Evolutionary conservation across 2,329 filamentous ascomycete genomes (phyloP).

Genomic region (Septoria petroselini): DNA sequence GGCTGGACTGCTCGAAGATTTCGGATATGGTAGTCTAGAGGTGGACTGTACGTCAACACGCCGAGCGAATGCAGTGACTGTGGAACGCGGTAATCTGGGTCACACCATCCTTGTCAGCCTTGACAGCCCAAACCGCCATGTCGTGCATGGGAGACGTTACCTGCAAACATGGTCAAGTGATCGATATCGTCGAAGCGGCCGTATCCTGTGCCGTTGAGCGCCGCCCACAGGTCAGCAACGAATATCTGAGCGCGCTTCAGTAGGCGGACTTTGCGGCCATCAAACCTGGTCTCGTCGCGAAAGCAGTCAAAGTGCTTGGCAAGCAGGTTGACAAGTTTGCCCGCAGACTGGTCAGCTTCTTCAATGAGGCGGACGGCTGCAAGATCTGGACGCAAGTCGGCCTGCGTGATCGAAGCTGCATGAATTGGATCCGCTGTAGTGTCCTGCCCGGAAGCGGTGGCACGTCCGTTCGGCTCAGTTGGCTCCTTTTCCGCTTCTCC

Average conservation of each 20-base stretch:
- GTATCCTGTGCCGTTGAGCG: constrained; percentile 76
- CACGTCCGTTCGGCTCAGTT: not conserved
- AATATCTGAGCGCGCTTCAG: constrained; percentile 95
- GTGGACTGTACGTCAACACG: constrained; percentile 79
- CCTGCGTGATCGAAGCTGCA: not conserved
- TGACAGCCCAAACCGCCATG: not conserved
- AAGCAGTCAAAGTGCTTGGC: constrained; percentile 82
- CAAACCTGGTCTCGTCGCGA: constrained; percentile 73
- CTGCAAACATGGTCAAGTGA: constrained; percentile 95
- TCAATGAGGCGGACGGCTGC: constrained; percentile 71
- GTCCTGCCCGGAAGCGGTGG: not conserved
- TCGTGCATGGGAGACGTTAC: constrained; percentile 34
- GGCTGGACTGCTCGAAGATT: constrained; percentile 63
- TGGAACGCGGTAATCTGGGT: constrained; percentile 82
- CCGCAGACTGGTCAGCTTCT: constrained; percentile 74
- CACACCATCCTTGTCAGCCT: constrained; percentile 15
- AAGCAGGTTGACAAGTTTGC: constrained; percentile 79
- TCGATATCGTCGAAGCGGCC: constrained; percentile 87
- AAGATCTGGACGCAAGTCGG: constrained; percentile 23
- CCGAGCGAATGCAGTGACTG: constrained; percentile 84
- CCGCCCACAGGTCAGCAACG: constrained; percentile 94
- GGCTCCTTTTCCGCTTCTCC: not conserved
- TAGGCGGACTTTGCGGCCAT: constrained; percentile 72
- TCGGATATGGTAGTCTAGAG: constrained; percentile 68
- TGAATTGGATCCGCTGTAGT: not conserved